phyloP scores from a whole-genome alignment of 2,329 filamentous ascomycete genomes.

The Neodidymelliopsis sp. region DNA sequence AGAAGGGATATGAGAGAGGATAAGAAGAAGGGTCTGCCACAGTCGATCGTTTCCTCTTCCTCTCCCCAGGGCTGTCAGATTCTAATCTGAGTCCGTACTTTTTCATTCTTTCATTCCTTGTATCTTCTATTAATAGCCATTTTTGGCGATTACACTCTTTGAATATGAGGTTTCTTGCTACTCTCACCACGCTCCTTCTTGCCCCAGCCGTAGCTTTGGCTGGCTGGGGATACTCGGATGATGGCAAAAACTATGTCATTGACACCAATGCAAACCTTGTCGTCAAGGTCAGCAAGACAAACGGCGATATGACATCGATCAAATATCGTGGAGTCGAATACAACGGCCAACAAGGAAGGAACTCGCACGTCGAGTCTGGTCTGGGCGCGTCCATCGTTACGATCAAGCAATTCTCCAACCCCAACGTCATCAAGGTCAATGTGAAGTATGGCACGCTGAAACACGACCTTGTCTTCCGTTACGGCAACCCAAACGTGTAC shows the following conservation, averaged over 20 bases:
- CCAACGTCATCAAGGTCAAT: conserved; percentile 62
- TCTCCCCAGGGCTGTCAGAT: neutral
- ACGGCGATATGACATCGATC: conserved; percentile 69
- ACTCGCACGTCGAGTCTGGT: conserved; percentile 64
- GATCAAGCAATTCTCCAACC: conserved; percentile 40
- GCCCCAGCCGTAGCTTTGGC: conserved; percentile 44
- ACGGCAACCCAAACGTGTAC: conserved; percentile 64
- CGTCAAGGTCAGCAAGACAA: conserved; percentile 51
- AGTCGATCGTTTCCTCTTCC: neutral
- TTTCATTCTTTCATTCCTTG: neutral
- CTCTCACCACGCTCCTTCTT: conserved; percentile 27
- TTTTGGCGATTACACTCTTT: conserved; percentile 1
- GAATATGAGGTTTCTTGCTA: conserved; percentile 27
- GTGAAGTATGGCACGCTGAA: conserved; percentile 64
- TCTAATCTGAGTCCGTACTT: neutral
- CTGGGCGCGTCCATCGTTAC: conserved; percentile 63
- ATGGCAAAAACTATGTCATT: conserved; percentile 51
- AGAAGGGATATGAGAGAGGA: neutral
- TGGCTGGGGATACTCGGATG: conserved; percentile 52
- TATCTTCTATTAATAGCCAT: no score
- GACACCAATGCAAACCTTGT: conserved; percentile 38
- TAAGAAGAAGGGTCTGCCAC: neutral
- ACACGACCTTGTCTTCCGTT: conserved; percentile 67
- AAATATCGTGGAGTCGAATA: conserved; percentile 65
- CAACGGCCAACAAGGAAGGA: conserved; percentile 47